Base-by-base conservation (phyloP, 2,329 filamentous ascomycete genomes). In the Pseudohalonectria lignicola region DNA sequence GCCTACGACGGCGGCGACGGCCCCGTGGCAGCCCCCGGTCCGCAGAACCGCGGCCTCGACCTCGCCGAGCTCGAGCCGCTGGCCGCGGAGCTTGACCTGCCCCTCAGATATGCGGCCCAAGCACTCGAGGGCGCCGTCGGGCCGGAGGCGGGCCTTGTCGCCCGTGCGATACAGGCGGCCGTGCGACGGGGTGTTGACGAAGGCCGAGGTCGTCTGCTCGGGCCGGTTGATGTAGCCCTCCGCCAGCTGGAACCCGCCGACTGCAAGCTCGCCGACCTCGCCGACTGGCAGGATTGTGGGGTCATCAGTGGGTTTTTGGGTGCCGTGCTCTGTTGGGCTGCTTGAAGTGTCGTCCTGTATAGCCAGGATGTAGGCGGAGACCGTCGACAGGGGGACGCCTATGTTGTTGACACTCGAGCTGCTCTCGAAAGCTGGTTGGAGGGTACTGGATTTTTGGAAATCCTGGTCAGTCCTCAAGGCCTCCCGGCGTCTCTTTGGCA, bases 31-130 rank as follows among this genome's bases (percentile, higher is more conserved):
- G 1, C 73, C 74, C 0, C 63, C 52, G 1, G 74, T 69, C 39
- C 72, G 72, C 32, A 81, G 66, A 3, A 79, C 68, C 1, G 75
- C 80, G 47, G 85, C 75, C 52, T 90, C 84, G 16, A 87, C 68
- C 51, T 88, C 86, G 1, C 83, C 83, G 4, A 92, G 71, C 51
- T 92, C 83, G 36, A 93, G 73, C 35, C 86, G 71, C 56, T 94
- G 87, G 1, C 87, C 87, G 38, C 86, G 74, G 7, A 94, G 66
- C 57, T 94, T 94, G 36, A 94, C 79, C 55, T 95, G 88, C 1
- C 85, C 86, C 36, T 76, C 75, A 2, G 74, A 73, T 11, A 94
- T 79, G 10, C 88, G 79, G 0, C 88, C 88, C 25, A 88, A 67
- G 50, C 85, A 93, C 54, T 94, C 83, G n/a, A 95, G 66, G 0